Base-by-base conservation (phyloP, 352 stramenopile genomes). In the Pythium scleroteichum region DNA sequence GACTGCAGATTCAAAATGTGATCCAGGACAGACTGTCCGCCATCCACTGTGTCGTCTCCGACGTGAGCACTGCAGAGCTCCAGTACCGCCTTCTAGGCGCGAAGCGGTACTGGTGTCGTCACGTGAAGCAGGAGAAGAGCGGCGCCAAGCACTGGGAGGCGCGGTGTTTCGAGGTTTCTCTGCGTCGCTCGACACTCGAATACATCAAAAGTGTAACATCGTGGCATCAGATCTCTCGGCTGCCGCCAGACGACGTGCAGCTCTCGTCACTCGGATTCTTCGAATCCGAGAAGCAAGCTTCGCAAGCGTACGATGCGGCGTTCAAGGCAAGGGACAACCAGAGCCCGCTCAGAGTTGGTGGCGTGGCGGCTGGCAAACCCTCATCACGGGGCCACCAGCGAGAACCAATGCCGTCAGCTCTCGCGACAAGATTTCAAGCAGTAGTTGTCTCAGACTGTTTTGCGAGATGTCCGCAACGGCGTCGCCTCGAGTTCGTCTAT, bases 31-130 rank as follows among this genome's bases (percentile, higher is more conserved):
- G 29, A 4, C 35, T 71, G 1, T 38, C 39, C 12, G 12, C 33
- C 2, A 5, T 42, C 0, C 53, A 68, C 19, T 68, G 58, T 29
- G 8, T 27, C 1, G 65, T 52, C 13, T 54, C 19, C 0, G 79
- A 89, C n/a, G 58, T 78, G 51, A 91, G 73, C 58, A 76, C 69
- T n/a, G 70, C 71, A 2, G 67, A 75, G 32, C 46, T 94, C 32
- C 85, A 94, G 61, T 82, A 81, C 20, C 67, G 66, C 19, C 53
- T 92, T 4, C 53, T 92, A 0, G 85, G 85, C 8, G 65, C 76
- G 1, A 82, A 72, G 22, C 67, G 78, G 59, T 94, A 91, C 60
- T 92, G 85, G 82, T 85, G 76, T 41, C 67, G 75, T 1, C 79
- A 61, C 3, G 55, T 94, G 2, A 91, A 90, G 45, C 82, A 87